Evolutionary conservation across 768 basidiomycete genomes (phyloP).

Genomic region (Boletellus ananas): DNA sequence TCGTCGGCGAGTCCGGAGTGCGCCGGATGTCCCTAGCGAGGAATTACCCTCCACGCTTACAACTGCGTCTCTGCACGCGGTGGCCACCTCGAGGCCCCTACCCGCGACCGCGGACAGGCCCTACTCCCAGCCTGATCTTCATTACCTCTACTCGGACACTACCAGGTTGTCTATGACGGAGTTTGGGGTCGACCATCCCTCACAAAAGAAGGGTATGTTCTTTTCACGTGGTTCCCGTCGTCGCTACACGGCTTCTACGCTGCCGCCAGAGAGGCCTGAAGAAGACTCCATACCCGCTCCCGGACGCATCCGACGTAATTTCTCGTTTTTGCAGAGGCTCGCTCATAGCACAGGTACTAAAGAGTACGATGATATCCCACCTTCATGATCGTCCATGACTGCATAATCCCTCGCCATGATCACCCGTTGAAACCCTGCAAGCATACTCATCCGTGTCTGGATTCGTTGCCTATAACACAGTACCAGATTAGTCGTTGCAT

Average conservation of each 20-base stretch:
- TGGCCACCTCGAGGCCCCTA: slow-evolving; percentile 6
- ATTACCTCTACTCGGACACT: slow-evolving; percentile 18
- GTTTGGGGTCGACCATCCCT: slow-evolving; percentile 20
- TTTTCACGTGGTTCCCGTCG: slow-evolving; percentile 21
- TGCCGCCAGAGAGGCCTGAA: slow-evolving; percentile 12
- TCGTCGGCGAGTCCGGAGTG: slow-evolving; percentile 51
- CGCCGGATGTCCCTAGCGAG: slow-evolving; percentile 41
- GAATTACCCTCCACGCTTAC: slow-evolving; percentile 25
- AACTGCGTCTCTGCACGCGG: slow-evolving; percentile 23
- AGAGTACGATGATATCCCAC: slow-evolving; percentile 8
- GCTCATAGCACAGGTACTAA: slow-evolving; percentile 15
- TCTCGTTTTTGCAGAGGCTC: slow-evolving; percentile 36
- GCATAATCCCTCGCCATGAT: slow-evolving; percentile 1
- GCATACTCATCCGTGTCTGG: slow-evolving; percentile 17
- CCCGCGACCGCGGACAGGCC: slow-evolving; percentile 18
- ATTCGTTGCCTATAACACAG: slow-evolving; percentile 3
- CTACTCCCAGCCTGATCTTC: slow-evolving; percentile 32
- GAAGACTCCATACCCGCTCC: slow-evolving; percentile 14
- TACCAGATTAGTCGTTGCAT: slow-evolving; percentile 14
- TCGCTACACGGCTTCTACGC: slow-evolving; percentile 17
- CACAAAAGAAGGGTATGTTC: slow-evolving; percentile 10
- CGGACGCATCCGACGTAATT: slow-evolving; percentile 30
- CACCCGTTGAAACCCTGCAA: slow-evolving; percentile 6
- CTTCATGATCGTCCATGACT: slow-evolving; percentile 9
- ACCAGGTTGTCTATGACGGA: slow-evolving; percentile 14